Base-by-base conservation (phyloP, 352 stramenopile genomes). In the Pythium brachiatum region DNA sequence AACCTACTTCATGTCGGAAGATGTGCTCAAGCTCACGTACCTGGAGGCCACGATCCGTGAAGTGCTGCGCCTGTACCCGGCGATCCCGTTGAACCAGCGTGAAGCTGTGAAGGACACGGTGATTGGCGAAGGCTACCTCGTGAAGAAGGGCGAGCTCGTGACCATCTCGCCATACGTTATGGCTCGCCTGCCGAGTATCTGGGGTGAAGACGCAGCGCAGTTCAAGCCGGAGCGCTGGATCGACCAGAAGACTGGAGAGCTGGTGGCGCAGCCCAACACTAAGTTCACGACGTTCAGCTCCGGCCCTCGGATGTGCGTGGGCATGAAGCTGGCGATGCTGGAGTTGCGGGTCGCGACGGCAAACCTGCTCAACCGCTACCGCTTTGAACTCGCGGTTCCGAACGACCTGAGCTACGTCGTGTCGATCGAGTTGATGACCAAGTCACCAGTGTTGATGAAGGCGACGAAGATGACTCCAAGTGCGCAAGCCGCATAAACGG, bases 171-270 rank as follows among this genome's bases (percentile, higher is more conserved):
- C 57, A 12, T 84, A 77, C 53, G 54, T 57, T 4, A 76, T 83
- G 56, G 68, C 66, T n/a, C 53, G 72, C 11, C 57, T 57, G 5
- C 41, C 43, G 26, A 50, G 31, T 1, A 25, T 81, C 18, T 90
- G 83, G 79, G 79, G 76, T 26, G 18, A 57, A 11, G 78, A 91
- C 32, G 76, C 76, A 3, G 57, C 56, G 11, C 75, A 83, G 57
- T 86, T 87, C 56, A 79, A 73, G 43, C 82, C 82, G 1, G 75
- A 88, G 34, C 75, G 81, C 6, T 88, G 72, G 72, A 64, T 89
- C 32, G 69, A 73, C 26, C 18, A 38, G 16, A 31, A 46, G 5
- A 68, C 48, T 0, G 23, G 36, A 13, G 55, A 62, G 38, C 32
- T 57, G 25, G 27, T 51, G 7, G 44, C 29, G 1, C 54, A 46